phyloP scores from a whole-genome alignment of 148 eudicot genomes.

The Pouteria glomerata region DNA sequence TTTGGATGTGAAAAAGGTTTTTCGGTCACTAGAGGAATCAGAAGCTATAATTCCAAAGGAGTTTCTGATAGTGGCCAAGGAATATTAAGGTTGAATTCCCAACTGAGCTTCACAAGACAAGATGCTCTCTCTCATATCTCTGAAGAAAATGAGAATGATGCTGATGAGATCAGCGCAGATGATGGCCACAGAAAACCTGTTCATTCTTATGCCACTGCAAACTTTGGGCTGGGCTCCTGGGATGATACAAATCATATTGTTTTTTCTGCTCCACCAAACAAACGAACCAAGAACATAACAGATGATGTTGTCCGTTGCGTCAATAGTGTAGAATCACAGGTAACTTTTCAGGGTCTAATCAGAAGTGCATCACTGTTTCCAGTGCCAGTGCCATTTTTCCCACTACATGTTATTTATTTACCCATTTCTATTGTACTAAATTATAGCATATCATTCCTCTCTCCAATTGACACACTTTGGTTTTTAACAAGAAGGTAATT shows the following conservation, averaged over 20 bases:
- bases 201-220: constrained; percentile 22
- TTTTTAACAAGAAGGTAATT: not conserved
- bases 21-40: constrained; percentile 37
- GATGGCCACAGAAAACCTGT: constrained; percentile 28
- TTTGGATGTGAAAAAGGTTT: constrained; percentile 21
- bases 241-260: constrained; percentile 30
- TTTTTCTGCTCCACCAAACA: constrained; percentile 36
- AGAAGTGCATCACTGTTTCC: not conserved
- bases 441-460: not conserved
- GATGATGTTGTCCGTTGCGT: constrained; percentile 25
- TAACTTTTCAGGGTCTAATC: constrained; percentile 6
- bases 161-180: constrained; percentile 8
- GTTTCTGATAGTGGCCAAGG: constrained; percentile 18
- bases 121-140: constrained; percentile 54
- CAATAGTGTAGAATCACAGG: constrained; percentile 49
- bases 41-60: constrained; percentile 31
- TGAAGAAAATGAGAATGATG: constrained; percentile 35
- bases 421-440: not conserved
- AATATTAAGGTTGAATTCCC: constrained; percentile 51
- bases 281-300: constrained; percentile 28
- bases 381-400: too few relatives aligned
- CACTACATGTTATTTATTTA: not conserved
- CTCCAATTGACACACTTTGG: not conserved
- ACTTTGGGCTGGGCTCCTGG: constrained; percentile 47
- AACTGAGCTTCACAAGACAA: constrained; percentile 54